These are phyloP conservation scores for Gossypium schwendimanii DNA, from an alignment of 441 rosid genomes.

Conservation along the genomic window DNA sequence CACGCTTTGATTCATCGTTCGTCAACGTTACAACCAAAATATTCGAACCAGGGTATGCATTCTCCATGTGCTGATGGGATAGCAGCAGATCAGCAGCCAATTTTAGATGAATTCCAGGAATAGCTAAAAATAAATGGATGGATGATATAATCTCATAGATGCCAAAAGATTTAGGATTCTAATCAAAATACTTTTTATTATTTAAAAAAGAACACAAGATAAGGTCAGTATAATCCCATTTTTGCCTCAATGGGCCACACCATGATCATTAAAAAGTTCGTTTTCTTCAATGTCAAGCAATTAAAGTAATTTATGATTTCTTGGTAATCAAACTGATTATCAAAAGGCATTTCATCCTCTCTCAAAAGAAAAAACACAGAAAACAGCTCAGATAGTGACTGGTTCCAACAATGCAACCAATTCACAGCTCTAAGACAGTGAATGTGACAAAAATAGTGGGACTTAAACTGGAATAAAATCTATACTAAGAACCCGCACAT, in stretches of 20 bases:
- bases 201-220: conserved; percentile 15
- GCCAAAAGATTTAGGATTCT: neutral
- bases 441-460: neutral
- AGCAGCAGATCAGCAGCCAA: conserved; percentile 33
- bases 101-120: conserved; percentile 8
- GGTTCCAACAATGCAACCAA: conserved; percentile 15
- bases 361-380: neutral
- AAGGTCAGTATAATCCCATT: conserved; percentile 11
- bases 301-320: neutral
- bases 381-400: conserved; percentile 13
- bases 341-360: neutral
- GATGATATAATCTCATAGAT: neutral
- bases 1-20: conserved; percentile 88
- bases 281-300: neutral
- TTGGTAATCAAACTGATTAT: neutral
- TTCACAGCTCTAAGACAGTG: conserved; percentile 24
- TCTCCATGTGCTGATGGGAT: conserved; percentile 93
- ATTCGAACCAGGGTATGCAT: conserved; percentile 91
- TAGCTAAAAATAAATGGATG: neutral
- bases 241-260: conserved; percentile 14
- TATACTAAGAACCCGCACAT: too few relatives aligned
- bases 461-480: too few relatives aligned
- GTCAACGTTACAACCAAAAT: conserved; percentile 92
- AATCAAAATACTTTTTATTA: neutral
- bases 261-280: neutral